These are phyloP conservation scores for Xerocomellus amylosporus DNA, from an alignment of 768 basidiomycete species.

Conservation along the genomic window DNA sequence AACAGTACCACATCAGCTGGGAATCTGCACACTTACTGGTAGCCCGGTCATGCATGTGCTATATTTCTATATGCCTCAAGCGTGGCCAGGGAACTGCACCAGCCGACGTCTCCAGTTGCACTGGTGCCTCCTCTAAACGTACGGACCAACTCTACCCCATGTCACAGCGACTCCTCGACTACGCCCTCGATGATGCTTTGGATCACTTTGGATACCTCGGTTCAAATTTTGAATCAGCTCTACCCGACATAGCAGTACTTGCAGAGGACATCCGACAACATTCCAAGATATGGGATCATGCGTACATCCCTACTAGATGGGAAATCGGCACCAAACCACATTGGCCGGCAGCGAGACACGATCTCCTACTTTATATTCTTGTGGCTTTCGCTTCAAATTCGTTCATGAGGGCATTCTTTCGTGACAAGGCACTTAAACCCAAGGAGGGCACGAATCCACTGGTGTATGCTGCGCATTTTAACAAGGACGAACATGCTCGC, in stretches of 20 bases:
- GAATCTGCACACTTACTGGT: background rate
- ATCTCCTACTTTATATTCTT: background rate
- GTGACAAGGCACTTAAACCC: background rate
- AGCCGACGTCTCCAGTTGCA: no score
- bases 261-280: background rate
- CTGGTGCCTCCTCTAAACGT: background rate
- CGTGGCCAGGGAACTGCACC: background rate
- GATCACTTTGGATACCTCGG: background rate
- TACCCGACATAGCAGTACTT: background rate
- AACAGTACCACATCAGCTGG: background rate
- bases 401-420: background rate
- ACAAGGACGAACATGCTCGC: background rate
- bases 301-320: background rate
- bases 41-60: background rate
- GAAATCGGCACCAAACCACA: background rate
- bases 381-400: background rate
- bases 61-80: conserved; percentile 2
- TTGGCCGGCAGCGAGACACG: conserved; percentile 1
- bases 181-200: background rate
- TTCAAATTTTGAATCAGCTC: background rate
- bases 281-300: background rate
- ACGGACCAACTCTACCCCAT: background rate
- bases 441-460: conserved; percentile 5
- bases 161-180: background rate
- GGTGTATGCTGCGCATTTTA: conserved; percentile 1